Base-by-base conservation (phyloP, 306 rosid genomes). In the Trifolium subterraneum region DNA sequence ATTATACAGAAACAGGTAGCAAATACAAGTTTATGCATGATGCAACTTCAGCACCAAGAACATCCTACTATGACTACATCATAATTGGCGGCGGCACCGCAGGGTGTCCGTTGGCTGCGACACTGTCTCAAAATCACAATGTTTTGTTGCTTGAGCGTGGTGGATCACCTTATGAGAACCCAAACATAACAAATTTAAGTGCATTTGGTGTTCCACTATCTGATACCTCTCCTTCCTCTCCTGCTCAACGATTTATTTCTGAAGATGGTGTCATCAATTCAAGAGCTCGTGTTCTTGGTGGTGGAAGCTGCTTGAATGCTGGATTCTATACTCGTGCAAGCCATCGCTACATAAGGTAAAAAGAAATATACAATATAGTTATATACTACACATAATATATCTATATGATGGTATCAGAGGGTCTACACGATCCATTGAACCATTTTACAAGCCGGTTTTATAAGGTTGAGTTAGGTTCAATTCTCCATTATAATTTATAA, bases 41-140 rank as follows among this genome's bases (percentile, higher is more conserved):
- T 73, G 93, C 97, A 42, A 79, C 71, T 0, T 61, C 52, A 27
- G 91, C 97, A 13, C 77, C 89, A 10, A 67, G 20, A 3, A 56
- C 64, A 3, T 86, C 96, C 1, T 86, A 80, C 83, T 88, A 89
- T 16, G 96, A 89, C 70, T 92, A 89, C 89, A 92, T 92, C 14
- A 67, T 92, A 6, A 81, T 92, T 1, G 97, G 97, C 0, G 97
- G 97, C 0, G 96, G 96, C 11, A 89, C 97, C 0, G 86, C 96
- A 0, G 96, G 97, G 2, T 89, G 97, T 47, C 97, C 97, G 6
- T 73, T 92, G 45, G 97, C 96, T 1, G 93, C 97, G 9, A 92
- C 92, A 2, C 83, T 92, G 2, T 88, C 97, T 31, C 86, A 88
- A 64, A 88, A 82, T 13, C 79, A 86, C 68, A 85, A 54, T 14